Percentiles rank a stretch among this genome's conserved stretches.
Conservation (phyloP, 306 rosid species). For the Arachis hypogaea region DNA sequence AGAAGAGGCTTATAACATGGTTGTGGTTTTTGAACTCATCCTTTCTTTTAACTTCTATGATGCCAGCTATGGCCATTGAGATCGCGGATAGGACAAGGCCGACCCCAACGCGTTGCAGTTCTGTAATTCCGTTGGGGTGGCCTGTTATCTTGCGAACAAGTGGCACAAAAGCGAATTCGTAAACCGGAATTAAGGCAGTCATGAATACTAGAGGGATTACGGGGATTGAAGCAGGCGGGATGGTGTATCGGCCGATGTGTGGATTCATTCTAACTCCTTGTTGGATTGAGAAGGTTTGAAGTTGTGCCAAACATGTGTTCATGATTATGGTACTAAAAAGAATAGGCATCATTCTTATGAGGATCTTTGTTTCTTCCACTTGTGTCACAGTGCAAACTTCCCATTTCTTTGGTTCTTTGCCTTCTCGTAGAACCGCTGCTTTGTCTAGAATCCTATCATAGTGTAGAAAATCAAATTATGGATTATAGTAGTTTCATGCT, state of each 20-base stretch:
- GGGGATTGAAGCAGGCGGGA: conserved; percentile 60
- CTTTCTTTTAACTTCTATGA: conserved; percentile 53
- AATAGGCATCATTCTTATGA: conserved; percentile 67
- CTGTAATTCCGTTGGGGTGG: conserved; percentile 54
- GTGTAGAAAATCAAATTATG: conserved; percentile 7
- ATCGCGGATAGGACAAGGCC: conserved; percentile 60
- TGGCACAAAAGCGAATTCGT: conserved; percentile 54
- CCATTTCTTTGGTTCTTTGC: conserved; percentile 45
- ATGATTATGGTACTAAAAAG: conserved; percentile 59
- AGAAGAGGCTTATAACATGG: conserved; percentile 50
- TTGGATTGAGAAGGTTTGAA: conserved; percentile 59
- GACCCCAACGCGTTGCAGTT: conserved; percentile 60
- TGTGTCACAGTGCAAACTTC: conserved; percentile 51
- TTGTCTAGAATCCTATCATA: conserved; percentile 53
- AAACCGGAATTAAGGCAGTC: conserved; percentile 56
- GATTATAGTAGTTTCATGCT: no score
- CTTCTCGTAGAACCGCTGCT: conserved; percentile 51
- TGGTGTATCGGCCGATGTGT: conserved; percentile 20
- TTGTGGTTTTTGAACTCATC: conserved; percentile 36
- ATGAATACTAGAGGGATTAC: conserved; percentile 63
- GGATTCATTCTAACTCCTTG: conserved; percentile 59
- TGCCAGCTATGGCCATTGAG: conserved; percentile 58
- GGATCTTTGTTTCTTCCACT: conserved; percentile 65
- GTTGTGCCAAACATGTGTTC: conserved; percentile 64
- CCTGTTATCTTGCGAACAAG: conserved; percentile 47